A percentile compares a stretch with the other conserved stretches of the same genome.
phyloP scores from a whole-genome alignment of 108 stramenopile genomes.

The Skeletonema menzelii region DNA sequence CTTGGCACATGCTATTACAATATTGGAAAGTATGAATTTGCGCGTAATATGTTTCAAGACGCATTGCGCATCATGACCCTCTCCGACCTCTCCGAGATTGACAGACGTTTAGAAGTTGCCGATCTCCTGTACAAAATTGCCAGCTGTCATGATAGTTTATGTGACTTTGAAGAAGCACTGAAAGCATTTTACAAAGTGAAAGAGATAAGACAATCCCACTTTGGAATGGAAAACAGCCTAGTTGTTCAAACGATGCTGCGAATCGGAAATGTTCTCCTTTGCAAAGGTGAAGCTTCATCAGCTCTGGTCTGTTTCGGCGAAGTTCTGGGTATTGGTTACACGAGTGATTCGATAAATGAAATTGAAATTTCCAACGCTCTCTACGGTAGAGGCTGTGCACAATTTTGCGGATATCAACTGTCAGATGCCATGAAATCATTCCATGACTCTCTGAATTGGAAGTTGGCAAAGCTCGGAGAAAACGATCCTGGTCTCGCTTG shows the following conservation, averaged over 20 bases:
- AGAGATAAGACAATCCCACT: conserved; percentile 14
- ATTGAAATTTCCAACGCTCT: conserved; percentile 48
- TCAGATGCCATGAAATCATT: conserved; percentile 54
- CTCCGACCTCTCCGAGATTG: conserved; percentile 3
- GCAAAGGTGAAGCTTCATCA: conserved; percentile 35
- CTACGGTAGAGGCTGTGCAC: conserved; percentile 53
- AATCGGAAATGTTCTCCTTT: conserved; percentile 45
- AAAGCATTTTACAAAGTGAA: conserved; percentile 41
- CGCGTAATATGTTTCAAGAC: conserved; percentile 28
- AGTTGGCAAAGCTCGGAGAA: conserved; percentile 44
- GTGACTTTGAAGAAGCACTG: conserved; percentile 45
- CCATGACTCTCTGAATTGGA: conserved; percentile 51
- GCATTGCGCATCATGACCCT: conserved; percentile 27
- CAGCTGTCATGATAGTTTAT: conserved; percentile 52
- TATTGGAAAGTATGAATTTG: conserved; percentile 46
- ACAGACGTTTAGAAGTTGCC: conserved; percentile 35
- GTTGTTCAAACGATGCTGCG: conserved; percentile 45
- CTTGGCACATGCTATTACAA: conserved; percentile 40
- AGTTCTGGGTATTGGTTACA: conserved; percentile 44
- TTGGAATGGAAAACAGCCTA: conserved; percentile 29
- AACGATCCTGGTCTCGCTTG: conserved; percentile 46
- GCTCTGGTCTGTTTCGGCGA: conserved; percentile 45
- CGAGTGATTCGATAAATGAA: conserved; percentile 37
- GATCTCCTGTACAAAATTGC: conserved; percentile 51
- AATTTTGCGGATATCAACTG: conserved; percentile 35